phyloP scores from a whole-genome alignment of 108 stramenopile genomes.

The Mediolabrus comicus region DNA sequence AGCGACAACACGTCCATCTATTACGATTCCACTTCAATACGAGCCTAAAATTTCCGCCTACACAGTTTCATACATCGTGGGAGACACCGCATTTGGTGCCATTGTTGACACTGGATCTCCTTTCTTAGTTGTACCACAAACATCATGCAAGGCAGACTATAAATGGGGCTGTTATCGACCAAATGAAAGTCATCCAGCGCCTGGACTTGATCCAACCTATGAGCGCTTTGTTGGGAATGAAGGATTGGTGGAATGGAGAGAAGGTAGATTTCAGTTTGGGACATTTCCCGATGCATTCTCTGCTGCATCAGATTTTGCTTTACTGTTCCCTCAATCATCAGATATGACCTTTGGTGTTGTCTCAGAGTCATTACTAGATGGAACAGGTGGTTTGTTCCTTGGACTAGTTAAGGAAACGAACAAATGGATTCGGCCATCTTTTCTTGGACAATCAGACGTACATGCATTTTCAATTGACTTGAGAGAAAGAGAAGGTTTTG shows the following conservation, averaged over 20 bases:
- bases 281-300: not conserved
- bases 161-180: slow-evolving; percentile 35
- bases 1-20: not conserved
- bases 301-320: not conserved
- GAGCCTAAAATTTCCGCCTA: slow-evolving; percentile 28
- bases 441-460: slow-evolving; percentile 42
- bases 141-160: slow-evolving; percentile 25
- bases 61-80: slow-evolving; percentile 23
- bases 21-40: slow-evolving; percentile 28
- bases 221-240: slow-evolving; percentile 44
- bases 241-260: slow-evolving; percentile 40
- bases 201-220: slow-evolving; percentile 20
- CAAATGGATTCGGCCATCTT: slow-evolving; percentile 41
- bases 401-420: slow-evolving; percentile 43
- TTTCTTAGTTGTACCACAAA: slow-evolving; percentile 34
- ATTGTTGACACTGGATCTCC: slow-evolving; percentile 39
- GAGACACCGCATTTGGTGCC: slow-evolving; percentile 30
- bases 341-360: slow-evolving; percentile 41
- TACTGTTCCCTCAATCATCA: slow-evolving; percentile 23
- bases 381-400: slow-evolving; percentile 46
- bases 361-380: slow-evolving; percentile 38
- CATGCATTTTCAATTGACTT: slow-evolving; percentile 38
- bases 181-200: slow-evolving; percentile 10
- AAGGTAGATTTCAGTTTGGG: slow-evolving; percentile 29
- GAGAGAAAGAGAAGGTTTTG: slow-evolving; percentile 10